Conservation (phyloP, 176 grass and related monocot species). For the Sorghum bicolor region Sorghum_bicolor_NCBIv3 NC_012871.2:4074001-4074500, state of each 20-base stretch:
- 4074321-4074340: slow-evolving; percentile 50
- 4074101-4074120: slow-evolving; percentile 65
- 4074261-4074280: slow-evolving; percentile 43
- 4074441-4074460: background rate
- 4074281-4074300: slow-evolving; percentile 21
- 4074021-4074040: slow-evolving; percentile 95
- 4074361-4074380: slow-evolving; percentile 87
- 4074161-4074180: slow-evolving; percentile 95
- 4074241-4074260: slow-evolving; percentile 96
- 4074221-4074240: slow-evolving; percentile 95
- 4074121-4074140: slow-evolving; percentile 98
- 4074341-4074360: slow-evolving; percentile 99
- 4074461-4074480: background rate
- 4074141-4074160: slow-evolving; percentile 97
- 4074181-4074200: slow-evolving; percentile 99
- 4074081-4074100: background rate
- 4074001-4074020: slow-evolving; percentile 92
- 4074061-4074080: slow-evolving; percentile 29
- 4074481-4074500: slow-evolving; percentile 2
- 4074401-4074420: slow-evolving; percentile 99
- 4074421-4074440: background rate
- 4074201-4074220: slow-evolving; percentile 99
- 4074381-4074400: slow-evolving; percentile 98
- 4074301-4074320: background rate
- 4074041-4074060: slow-evolving; percentile 42